Percentiles rank a stretch among this genome's conserved stretches.
Evolutionary conservation across 331 rosid genomes (phyloP).

Genomic region (Ulmus americana): DNA sequence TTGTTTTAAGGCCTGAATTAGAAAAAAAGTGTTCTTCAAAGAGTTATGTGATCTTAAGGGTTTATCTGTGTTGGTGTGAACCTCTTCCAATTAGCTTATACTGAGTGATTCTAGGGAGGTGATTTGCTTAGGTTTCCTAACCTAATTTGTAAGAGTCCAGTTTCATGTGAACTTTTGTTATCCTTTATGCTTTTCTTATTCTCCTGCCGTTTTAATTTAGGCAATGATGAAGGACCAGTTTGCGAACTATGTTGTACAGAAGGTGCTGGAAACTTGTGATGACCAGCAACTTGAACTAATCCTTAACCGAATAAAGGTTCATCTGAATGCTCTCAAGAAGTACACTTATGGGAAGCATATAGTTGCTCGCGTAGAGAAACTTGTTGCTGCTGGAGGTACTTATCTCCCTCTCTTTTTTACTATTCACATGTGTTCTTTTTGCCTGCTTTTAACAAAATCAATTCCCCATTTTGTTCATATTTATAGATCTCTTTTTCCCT

Average conservation of each 20-base stretch:
- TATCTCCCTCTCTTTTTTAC: not conserved
- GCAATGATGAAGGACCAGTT: slow-evolving; percentile 58
- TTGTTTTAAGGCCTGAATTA: not conserved
- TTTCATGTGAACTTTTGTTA: not conserved
- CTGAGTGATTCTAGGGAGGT: too few relatives aligned
- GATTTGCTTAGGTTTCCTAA: not conserved
- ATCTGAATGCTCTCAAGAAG: slow-evolving; percentile 57
- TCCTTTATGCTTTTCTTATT: slow-evolving; percentile 17
- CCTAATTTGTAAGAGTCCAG: not conserved
- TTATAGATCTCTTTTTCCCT: not conserved
- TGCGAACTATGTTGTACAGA: slow-evolving; percentile 55
- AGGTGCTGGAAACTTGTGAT: slow-evolving; percentile 58
- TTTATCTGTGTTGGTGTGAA: not conserved
- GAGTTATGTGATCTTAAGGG: not conserved
- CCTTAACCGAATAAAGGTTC: slow-evolving; percentile 49
- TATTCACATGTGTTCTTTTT: not conserved
- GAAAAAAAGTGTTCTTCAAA: not conserved
- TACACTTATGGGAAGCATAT: slow-evolving; percentile 58
- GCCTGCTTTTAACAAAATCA: not conserved
- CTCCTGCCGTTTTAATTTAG: slow-evolving; percentile 17
- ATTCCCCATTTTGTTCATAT: not conserved
- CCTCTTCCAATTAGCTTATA: not conserved
- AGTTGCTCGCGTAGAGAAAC: slow-evolving; percentile 63
- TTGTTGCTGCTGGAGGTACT: slow-evolving; percentile 58
- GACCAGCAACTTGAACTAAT: slow-evolving; percentile 60